These are phyloP conservation scores for Gentiana dahurica DNA, from an alignment of 257 asterid genomes.

Conservation along the genomic window DNA sequence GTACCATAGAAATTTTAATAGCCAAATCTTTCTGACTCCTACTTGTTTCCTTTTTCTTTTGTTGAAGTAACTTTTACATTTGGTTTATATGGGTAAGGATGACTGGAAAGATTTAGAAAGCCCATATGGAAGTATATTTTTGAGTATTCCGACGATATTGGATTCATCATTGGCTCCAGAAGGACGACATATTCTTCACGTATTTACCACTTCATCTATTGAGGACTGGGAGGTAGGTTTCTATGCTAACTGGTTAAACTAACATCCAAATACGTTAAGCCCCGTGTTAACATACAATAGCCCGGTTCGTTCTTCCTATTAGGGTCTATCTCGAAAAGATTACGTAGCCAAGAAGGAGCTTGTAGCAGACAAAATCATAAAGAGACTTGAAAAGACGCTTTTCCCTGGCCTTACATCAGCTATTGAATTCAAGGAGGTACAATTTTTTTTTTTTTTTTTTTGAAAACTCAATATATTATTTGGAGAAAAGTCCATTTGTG, in stretches of 20 bases:
- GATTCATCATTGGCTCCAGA: slow-evolving; percentile 88
- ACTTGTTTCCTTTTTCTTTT: background rate
- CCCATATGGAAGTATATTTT: slow-evolving; percentile 86
- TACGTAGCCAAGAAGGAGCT: slow-evolving; percentile 84
- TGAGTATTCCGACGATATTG: slow-evolving; percentile 95
- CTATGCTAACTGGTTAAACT: background rate
- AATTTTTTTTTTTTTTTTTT: too few relatives aligned
- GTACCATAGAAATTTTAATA: slow-evolving; percentile 22
- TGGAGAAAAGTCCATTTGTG: too few relatives aligned
- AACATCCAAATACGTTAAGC: background rate
- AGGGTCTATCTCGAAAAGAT: slow-evolving; percentile 75
- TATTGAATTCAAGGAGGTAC: slow-evolving; percentile 71
- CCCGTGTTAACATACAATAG: background rate
- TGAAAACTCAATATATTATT: too few relatives aligned
- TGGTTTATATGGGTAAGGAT: slow-evolving; percentile 36
- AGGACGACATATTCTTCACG: slow-evolving; percentile 91
- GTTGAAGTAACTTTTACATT: slow-evolving; percentile 11
- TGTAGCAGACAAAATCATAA: slow-evolving; percentile 61
- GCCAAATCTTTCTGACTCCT: background rate
- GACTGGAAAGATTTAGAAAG: slow-evolving; percentile 69
- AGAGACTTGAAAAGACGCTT: slow-evolving; percentile 76
- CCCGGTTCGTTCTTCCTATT: slow-evolving; percentile 11
- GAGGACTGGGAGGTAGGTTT: slow-evolving; percentile 90
- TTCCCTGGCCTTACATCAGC: slow-evolving; percentile 83
- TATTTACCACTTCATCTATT: slow-evolving; percentile 79